These are phyloP conservation scores for Tetracladium marchalianum DNA, from an alignment of 495 filamentous ascomycete genomes.

Conservation along the genomic window DNA sequence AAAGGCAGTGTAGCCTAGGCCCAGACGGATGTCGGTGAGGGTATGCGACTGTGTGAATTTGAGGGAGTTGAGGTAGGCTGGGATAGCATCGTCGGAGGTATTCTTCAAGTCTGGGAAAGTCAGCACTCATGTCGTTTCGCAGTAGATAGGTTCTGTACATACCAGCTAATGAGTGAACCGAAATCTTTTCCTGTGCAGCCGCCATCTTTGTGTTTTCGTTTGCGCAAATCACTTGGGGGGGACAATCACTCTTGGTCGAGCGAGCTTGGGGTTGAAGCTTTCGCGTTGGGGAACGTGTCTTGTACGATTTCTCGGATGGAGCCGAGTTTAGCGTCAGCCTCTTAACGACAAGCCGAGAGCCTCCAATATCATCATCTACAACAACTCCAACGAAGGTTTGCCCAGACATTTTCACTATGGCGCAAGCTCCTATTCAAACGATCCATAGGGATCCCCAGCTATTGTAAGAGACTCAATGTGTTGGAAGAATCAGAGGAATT, in stretches of 20 bases:
- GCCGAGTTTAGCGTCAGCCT: constrained; percentile 14
- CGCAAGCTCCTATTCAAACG: constrained; percentile 77
- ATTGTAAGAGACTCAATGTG: constrained; percentile 50
- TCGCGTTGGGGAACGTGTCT: constrained; percentile 19
- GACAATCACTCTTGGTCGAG: too few species aligned
- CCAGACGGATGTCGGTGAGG: constrained; percentile 72
- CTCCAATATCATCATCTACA: neutral
- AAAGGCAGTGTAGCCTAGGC: constrained; percentile 76
- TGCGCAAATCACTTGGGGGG: neutral
- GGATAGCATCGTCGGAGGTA: constrained; percentile 86
- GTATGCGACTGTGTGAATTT: constrained; percentile 71
- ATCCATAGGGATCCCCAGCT: constrained; percentile 98
- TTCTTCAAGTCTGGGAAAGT: constrained; percentile 75
- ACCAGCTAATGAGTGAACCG: constrained; percentile 61
- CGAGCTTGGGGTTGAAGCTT: neutral
- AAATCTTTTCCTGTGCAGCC: constrained; percentile 44
- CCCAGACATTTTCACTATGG: constrained; percentile 45
- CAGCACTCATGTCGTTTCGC: constrained; percentile 5
- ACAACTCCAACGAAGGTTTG: neutral
- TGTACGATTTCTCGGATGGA: constrained; percentile 15
- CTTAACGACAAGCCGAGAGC: constrained; percentile 5
- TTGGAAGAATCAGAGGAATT: neutral
- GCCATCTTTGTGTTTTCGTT: constrained; percentile 26
- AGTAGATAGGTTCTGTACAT: constrained; percentile 12
- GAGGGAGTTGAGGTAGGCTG: constrained; percentile 82